Evolutionary conservation across 345 rosid species (phyloP), one percentile per base, ranked within the genome.

Genomic region (Bruguiera gymnorhiza): DNA sequence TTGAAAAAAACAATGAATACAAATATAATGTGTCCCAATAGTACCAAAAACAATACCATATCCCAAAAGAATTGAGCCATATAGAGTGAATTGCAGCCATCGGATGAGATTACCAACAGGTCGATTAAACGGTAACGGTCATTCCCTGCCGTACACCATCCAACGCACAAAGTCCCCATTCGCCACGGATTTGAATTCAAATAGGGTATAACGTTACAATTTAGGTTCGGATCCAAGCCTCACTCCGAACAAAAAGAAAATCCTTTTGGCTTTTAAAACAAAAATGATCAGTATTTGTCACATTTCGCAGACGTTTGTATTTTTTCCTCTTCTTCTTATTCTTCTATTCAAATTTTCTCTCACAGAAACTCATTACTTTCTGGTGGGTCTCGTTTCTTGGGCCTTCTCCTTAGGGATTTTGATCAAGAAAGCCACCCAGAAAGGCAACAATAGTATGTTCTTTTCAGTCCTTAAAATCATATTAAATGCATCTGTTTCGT

Each of bases 211-310:
- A 56, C 60, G 60, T 24, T 56, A 56, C 19, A 9, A 1, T 11
- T 56, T 24, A 56, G 60, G 60, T 56, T 56, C 60, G 60, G 60
- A 56, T 21, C 31, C 60, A 56, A 56, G 29, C 7, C 60, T 56
- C 26, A 10, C 29, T 56, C 60, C 19, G 31, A 11, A 24, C 29
- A 4, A 56, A 24, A 24, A 4, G 30, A 43, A 34, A 34, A 43
- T 43, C 50, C 11, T 43, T 43, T 43, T 13, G 48, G 16, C 16
- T 43, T 39, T 11, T 43, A 43, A 10, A 23, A 24, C 27, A 24
- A 6, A 27, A 23, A 55, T 1, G 1, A 23, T 24, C 60, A 1
- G 60, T 15, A 23, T 23, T 55, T 24, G 60, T 10, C 29, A n/a
- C 13, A 24, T 21, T 10, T 21, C 16, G 60, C 60, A 16, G 31